These are phyloP conservation scores for Eremothecium gossypii DNA, from an alignment of 1,139 yeast genomes.

Conservation along the genomic window DNA sequence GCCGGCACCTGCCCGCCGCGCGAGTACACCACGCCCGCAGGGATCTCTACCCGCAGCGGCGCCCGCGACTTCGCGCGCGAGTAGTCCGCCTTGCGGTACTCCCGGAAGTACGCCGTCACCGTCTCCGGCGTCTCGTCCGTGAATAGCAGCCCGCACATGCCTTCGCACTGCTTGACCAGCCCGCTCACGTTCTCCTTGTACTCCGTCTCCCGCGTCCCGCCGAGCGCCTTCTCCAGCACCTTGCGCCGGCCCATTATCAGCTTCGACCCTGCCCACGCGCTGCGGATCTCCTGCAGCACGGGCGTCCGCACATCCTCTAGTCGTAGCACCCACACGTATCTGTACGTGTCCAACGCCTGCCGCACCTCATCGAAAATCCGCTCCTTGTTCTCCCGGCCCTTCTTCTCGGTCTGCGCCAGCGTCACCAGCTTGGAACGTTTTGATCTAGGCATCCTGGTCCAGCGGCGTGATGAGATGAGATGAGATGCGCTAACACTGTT, in stretches of 20 bases:
- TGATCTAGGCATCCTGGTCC: conserved; percentile 75
- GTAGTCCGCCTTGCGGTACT: conserved; percentile 72
- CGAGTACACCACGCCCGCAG: conserved; percentile 85
- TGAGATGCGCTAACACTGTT: conserved; percentile 2
- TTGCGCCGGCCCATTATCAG: conserved; percentile 85
- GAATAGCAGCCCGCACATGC: conserved; percentile 79
- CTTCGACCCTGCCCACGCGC: conserved; percentile 87
- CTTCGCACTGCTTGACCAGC: conserved; percentile 49
- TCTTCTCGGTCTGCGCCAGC: conserved; percentile 92
- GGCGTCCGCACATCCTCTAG: conserved; percentile 94
- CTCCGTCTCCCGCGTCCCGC: conserved; percentile 80
- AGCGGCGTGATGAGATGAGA: conserved; percentile 6
- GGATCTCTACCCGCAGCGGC: conserved; percentile 75
- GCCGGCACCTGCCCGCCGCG: conserved; percentile 87
- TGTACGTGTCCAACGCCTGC: conserved; percentile 64
- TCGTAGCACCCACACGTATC: conserved; percentile 75
- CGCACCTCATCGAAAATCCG: conserved; percentile 86
- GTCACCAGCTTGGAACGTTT: conserved; percentile 90
- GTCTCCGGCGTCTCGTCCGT: conserved; percentile 81
- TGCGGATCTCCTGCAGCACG: conserved; percentile 84
- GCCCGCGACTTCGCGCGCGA: conserved; percentile 83
- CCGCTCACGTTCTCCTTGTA: conserved; percentile 74
- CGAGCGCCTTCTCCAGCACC: conserved; percentile 86
- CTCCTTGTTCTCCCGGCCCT: conserved; percentile 87
- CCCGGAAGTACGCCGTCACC: conserved; percentile 73